Evolutionary conservation across 2,329 filamentous ascomycete species (phyloP).

Genomic region (Boeremia exigua): DNA sequence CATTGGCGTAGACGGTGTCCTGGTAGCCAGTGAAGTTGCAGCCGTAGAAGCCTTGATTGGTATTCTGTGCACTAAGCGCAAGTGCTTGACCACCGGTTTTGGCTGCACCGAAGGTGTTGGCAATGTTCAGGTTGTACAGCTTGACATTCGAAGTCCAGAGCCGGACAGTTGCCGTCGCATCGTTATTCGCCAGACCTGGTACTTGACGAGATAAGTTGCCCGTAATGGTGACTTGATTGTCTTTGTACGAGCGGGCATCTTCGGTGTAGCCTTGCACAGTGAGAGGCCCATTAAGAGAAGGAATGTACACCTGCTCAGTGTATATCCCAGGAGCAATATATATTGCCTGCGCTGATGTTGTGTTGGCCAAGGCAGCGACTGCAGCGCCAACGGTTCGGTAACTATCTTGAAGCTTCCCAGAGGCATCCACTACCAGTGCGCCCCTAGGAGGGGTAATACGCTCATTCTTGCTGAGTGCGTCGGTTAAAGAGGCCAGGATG

Average conservation of each 20-base stretch:
- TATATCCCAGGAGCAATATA: slow-evolving; percentile 66
- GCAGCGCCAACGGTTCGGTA: slow-evolving; percentile 25
- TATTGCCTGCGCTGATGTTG: slow-evolving; percentile 46
- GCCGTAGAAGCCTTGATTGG: slow-evolving; percentile 61
- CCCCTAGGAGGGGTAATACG: slow-evolving; percentile 19
- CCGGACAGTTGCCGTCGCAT: slow-evolving; percentile 56
- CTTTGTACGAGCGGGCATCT: slow-evolving; percentile 54
- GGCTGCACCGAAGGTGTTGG: slow-evolving; percentile 48
- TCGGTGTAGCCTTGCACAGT: slow-evolving; percentile 65
- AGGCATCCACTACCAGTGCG: slow-evolving; percentile 27
- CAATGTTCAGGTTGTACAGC: slow-evolving; percentile 65
- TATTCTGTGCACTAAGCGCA: slow-evolving; percentile 57
- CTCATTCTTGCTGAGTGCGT: slow-evolving; percentile 18
- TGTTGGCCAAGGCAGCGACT: slow-evolving; percentile 21
- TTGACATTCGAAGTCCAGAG: slow-evolving; percentile 57
- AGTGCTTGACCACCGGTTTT: slow-evolving; percentile 49
- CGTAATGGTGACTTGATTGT: slow-evolving; percentile 63
- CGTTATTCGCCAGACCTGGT: slow-evolving; percentile 50
- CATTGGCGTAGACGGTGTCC: slow-evolving; percentile 53
- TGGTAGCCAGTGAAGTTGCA: slow-evolving; percentile 61
- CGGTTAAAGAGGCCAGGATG: background rate
- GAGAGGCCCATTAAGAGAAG: slow-evolving; percentile 53
- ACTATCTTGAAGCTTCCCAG: slow-evolving; percentile 19
- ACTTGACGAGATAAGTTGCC: slow-evolving; percentile 47
- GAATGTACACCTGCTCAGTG: slow-evolving; percentile 62